Percentiles rank a stretch among this genome's conserved stretches.
These are phyloP conservation scores for Sporothrix sp. DNA, from an alignment of 2,329 filamentous ascomycete species.

Conservation along the genomic window DNA sequence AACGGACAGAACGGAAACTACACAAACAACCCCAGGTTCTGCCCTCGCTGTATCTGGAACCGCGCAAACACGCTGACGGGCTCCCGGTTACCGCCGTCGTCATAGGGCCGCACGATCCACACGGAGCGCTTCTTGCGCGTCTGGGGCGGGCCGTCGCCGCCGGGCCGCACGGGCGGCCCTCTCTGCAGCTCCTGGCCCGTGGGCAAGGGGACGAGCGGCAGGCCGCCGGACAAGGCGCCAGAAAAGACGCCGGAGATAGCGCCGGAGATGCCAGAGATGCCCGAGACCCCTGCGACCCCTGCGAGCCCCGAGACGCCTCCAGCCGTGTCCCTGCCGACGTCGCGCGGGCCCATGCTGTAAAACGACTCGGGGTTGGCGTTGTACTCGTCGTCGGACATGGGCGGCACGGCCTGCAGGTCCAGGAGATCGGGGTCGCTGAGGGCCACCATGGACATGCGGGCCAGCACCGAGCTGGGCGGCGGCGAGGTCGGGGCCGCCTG, in stretches of 20 bases:
- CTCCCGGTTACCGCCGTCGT: slow-evolving; percentile 17
- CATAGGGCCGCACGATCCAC: slow-evolving; percentile 24
- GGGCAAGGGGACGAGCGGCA: no score
- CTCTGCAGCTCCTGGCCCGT: neutral
- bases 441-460: slow-evolving; percentile 16
- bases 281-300: neutral
- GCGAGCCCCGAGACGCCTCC: neutral
- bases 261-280: no score
- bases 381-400: slow-evolving; percentile 12
- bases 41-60: slow-evolving; percentile 18
- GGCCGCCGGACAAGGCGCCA: no score
- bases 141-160: slow-evolving; percentile 1
- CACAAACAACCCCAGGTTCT: slow-evolving; percentile 21
- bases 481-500: no score
- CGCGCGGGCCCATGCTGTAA: slow-evolving; percentile 20
- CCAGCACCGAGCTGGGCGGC: no score
- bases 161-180: no score
- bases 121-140: slow-evolving; percentile 19
- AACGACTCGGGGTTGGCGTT: slow-evolving; percentile 21
- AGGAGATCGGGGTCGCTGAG: slow-evolving; percentile 17
- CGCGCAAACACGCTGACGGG: slow-evolving; percentile 22
- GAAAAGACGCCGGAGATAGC: no score
- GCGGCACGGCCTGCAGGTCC: slow-evolving; percentile 15
- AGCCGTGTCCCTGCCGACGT: neutral
- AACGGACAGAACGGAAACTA: neutral